Conservation (phyloP, 257 asterid genomes). For the Solanum bulbocastanum region DNA sequence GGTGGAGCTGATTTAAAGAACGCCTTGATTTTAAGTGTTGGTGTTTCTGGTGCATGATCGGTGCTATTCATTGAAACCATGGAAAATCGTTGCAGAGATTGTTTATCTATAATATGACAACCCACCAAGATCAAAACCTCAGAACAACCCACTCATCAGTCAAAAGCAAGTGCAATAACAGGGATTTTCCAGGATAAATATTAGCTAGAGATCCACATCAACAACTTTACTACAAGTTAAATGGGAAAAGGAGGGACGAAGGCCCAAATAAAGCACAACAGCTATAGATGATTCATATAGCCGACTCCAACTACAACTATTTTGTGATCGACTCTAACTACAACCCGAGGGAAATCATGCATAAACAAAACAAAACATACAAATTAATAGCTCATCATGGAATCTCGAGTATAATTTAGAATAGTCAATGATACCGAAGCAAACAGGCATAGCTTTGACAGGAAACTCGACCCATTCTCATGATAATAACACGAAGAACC, state of each 20-base stretch:
- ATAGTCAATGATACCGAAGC: too few species aligned
- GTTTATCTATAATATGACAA: background rate
- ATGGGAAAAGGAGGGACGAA: background rate
- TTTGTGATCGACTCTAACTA: background rate
- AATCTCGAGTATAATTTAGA: too few species aligned
- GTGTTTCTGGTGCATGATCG: slow-evolving; percentile 20
- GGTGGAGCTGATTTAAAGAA: slow-evolving; percentile 92
- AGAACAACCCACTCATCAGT: background rate
- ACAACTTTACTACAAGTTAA: background rate
- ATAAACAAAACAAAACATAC: too few species aligned
- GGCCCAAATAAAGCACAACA: background rate
- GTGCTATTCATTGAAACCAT: slow-evolving; percentile 28
- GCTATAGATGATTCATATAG: background rate
- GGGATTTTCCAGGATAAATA: background rate
- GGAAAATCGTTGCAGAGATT: background rate
- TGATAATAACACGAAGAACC: too few species aligned
- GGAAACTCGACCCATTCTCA: too few species aligned
- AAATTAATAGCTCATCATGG: too few species aligned
- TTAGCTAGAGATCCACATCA: background rate
- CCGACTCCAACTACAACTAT: background rate
- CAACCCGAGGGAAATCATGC: too few species aligned
- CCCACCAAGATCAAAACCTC: background rate
- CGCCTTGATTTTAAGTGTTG: slow-evolving; percentile 34
- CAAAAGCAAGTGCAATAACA: background rate
- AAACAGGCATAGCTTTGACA: too few species aligned